Conservation (phyloP, 1,139 yeast genomes). For the Pichia sp. region DNA sequence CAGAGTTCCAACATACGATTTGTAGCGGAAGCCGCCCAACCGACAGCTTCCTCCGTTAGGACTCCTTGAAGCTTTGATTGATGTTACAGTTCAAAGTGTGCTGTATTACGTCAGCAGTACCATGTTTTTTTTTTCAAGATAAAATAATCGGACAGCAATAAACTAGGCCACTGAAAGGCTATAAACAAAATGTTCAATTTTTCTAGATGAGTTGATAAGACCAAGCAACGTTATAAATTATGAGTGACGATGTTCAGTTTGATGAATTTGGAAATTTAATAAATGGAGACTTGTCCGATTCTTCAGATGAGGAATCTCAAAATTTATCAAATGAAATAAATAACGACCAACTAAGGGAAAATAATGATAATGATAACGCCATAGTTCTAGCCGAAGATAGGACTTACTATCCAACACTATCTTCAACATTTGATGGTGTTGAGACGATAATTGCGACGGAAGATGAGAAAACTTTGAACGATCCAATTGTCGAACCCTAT, state of each 20-base stretch:
- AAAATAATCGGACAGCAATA: not conserved
- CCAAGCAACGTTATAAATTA: not conserved
- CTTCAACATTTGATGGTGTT: slow-evolving; percentile 54
- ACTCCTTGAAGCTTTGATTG: too few species aligned
- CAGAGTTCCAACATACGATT: too few species aligned
- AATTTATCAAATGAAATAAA: slow-evolving; percentile 18
- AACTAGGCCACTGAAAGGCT: too few species aligned
- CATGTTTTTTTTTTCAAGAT: not conserved
- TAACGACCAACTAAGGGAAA: slow-evolving; percentile 16
- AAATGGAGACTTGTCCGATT: slow-evolving; percentile 38
- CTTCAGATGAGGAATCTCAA: slow-evolving; percentile 12
- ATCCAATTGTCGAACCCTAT: slow-evolving; percentile 65
- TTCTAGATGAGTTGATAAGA: too few species aligned
- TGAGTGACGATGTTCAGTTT: slow-evolving; percentile 43
- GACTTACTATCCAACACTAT: slow-evolving; percentile 39
- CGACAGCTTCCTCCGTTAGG: too few species aligned
- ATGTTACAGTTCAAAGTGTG: too few species aligned
- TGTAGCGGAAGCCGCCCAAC: too few species aligned
- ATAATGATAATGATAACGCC: slow-evolving; percentile 16
- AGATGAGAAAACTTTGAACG: slow-evolving; percentile 50
- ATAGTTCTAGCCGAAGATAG: slow-evolving; percentile 46
- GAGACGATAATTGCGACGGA: slow-evolving; percentile 58
- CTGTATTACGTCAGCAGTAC: not conserved
- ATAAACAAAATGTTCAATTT: too few species aligned
- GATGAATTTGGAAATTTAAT: slow-evolving; percentile 83